Evolutionary conservation across 257 asterid genomes (phyloP).

Genomic region (Rhazya stricta): DNA sequence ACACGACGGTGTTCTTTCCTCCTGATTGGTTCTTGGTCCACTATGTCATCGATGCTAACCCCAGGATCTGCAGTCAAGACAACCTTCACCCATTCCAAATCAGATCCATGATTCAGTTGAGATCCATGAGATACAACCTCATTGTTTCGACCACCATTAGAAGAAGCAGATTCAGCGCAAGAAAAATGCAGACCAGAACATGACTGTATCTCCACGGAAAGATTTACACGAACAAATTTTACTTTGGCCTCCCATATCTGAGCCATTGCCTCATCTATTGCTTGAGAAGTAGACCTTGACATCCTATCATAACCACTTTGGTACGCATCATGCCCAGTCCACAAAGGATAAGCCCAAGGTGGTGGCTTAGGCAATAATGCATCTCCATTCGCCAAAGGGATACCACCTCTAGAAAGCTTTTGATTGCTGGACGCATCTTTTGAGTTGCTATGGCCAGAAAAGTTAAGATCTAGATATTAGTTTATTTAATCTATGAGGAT

Average conservation of each 20-base stretch:
- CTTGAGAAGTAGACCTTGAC: conserved; percentile 92
- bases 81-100: conserved; percentile 49
- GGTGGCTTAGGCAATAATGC: conserved; percentile 94
- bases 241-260: conserved; percentile 85
- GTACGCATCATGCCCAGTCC: conserved; percentile 75
- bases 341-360: conserved; percentile 96
- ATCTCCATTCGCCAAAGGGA: conserved; percentile 97
- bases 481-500: not conserved
- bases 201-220: conserved; percentile 58
- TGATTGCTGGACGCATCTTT: conserved; percentile 64
- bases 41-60: conserved; percentile 89
- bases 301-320: conserved; percentile 78
- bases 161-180: conserved; percentile 22
- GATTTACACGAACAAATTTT: conserved; percentile 43
- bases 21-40: conserved; percentile 85
- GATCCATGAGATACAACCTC: conserved; percentile 43
- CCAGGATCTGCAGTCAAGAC: conserved; percentile 78
- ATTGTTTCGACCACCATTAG: conserved; percentile 31
- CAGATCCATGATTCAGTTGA: conserved; percentile 33
- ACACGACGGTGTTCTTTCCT: conserved; percentile 97
- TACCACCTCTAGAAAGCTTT: conserved; percentile 96
- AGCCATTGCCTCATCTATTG: conserved; percentile 97
- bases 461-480: conserved; percentile 18
- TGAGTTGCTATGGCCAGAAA: conserved; percentile 46
- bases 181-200: conserved; percentile 18